phyloP scores from a whole-genome alignment of 2,329 filamentous ascomycete species.

The Cordyceps tenuipes region DNA sequence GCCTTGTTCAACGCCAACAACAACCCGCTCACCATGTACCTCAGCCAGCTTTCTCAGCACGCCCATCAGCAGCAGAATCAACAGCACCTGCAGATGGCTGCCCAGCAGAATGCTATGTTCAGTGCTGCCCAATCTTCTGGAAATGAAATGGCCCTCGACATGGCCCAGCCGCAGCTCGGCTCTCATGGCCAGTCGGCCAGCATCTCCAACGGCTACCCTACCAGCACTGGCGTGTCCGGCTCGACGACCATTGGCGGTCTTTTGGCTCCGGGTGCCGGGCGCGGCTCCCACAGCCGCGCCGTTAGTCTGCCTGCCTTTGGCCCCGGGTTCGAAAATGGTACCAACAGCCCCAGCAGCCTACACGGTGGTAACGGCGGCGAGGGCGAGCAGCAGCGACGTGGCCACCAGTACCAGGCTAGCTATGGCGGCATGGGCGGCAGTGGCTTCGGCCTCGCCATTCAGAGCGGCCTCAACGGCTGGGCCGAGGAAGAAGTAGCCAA shows the following conservation, averaged over 20 bases:
- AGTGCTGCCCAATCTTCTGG: slow-evolving; percentile 58
- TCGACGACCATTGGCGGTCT: slow-evolving; percentile 68
- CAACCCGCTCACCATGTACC: slow-evolving; percentile 89
- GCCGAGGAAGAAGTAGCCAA: slow-evolving; percentile 59
- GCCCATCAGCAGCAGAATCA: slow-evolving; percentile 67
- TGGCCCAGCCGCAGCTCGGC: slow-evolving; percentile 50
- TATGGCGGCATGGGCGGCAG: slow-evolving; percentile 48
- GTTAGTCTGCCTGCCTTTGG: slow-evolving; percentile 75
- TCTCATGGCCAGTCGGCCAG: slow-evolving; percentile 59
- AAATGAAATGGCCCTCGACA: slow-evolving; percentile 48
- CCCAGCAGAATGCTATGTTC: slow-evolving; percentile 75
- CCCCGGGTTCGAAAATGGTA: slow-evolving; percentile 54
- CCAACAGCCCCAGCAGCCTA: slow-evolving; percentile 41
- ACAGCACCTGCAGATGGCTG: slow-evolving; percentile 61
- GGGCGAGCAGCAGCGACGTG: slow-evolving; percentile 42
- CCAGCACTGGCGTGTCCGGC: slow-evolving; percentile 42
- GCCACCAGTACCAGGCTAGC: slow-evolving; percentile 59
- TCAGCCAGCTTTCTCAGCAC: slow-evolving; percentile 72
- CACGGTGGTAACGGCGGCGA: slow-evolving; percentile 38
- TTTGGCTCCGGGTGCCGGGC: slow-evolving; percentile 59
- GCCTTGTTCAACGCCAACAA: slow-evolving; percentile 72
- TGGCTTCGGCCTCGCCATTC: slow-evolving; percentile 54
- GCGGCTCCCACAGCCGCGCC: slow-evolving; percentile 64
- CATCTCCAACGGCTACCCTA: slow-evolving; percentile 55
- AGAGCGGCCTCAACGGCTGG: slow-evolving; percentile 58